phyloP scores from a whole-genome alignment of 2,329 filamentous ascomycete genomes.

The Neofusicoccum ribis region DNA sequence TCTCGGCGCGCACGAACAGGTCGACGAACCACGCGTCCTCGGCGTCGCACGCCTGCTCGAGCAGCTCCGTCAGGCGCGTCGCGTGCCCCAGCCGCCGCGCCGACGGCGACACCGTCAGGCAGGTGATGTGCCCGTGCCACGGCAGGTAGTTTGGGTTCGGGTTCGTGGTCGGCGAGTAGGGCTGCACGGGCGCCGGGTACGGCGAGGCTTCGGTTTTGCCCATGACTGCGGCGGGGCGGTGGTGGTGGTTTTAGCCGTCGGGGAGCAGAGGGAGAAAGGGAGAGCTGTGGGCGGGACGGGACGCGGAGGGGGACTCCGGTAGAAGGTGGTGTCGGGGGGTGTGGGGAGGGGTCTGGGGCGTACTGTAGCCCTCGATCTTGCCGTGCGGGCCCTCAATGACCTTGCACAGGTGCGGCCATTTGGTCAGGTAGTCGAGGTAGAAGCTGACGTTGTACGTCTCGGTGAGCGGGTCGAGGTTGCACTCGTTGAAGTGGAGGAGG shows the following conservation, averaged over 20 bases:
- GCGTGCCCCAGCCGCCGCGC: constrained; percentile 86
- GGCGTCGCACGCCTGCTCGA: constrained; percentile 80
- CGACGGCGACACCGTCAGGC: constrained; percentile 84
- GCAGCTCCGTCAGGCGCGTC: constrained; percentile 73
- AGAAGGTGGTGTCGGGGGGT: neutral
- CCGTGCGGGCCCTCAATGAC: constrained; percentile 83
- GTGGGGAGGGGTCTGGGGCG: constrained; percentile 30
- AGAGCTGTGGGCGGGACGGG: neutral
- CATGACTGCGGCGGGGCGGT: constrained; percentile 65
- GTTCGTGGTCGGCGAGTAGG: constrained; percentile 61
- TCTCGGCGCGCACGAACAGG: constrained; percentile 87
- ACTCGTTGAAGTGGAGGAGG: constrained; percentile 85
- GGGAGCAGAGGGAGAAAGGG: neutral
- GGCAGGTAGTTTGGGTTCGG: constrained; percentile 74
- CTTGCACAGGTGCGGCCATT: constrained; percentile 93
- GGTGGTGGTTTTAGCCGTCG: neutral
- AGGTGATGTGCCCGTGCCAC: constrained; percentile 99
- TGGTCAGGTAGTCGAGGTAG: constrained; percentile 93
- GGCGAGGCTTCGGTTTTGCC: constrained; percentile 83
- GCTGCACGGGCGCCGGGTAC: constrained; percentile 72
- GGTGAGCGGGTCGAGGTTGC: constrained; percentile 94
- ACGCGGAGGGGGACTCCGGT: neutral
- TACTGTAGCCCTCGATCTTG: constrained; percentile 94
- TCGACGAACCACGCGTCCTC: constrained; percentile 94
- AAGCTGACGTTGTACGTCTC: constrained; percentile 96